Evolutionary conservation across 768 basidiomycete species (phyloP).

Genomic region (Psilocybe tampanensis): DNA sequence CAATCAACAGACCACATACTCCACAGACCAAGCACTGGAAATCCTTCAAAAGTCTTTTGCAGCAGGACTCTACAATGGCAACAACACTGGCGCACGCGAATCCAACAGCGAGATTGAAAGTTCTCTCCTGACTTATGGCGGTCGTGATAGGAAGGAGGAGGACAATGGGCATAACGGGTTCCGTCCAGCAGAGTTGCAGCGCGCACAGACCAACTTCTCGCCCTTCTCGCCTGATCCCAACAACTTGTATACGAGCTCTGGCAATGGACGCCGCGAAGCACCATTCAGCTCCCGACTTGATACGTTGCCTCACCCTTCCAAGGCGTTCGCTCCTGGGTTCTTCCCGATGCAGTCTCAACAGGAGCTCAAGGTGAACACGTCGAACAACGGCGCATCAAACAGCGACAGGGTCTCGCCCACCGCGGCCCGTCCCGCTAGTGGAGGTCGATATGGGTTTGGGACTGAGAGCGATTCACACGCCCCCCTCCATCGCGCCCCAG

Average conservation of each 20-base stretch:
- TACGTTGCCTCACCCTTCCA: constrained; percentile 47
- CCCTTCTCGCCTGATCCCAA: constrained; percentile 83
- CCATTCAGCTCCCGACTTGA: constrained; percentile 37
- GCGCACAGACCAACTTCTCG: constrained; percentile 54
- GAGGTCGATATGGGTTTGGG: constrained; percentile 50
- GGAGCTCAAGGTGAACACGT: constrained; percentile 38
- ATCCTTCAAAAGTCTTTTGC: constrained; percentile 58
- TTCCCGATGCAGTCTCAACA: constrained; percentile 34
- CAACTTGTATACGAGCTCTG: constrained; percentile 33
- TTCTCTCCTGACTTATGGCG: constrained; percentile 13
- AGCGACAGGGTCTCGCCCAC: constrained; percentile 44
- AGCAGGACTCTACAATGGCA: constrained; percentile 34
- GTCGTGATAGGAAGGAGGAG: constrained; percentile 17
- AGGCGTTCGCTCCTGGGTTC: constrained; percentile 55
- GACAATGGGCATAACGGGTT: constrained; percentile 16
- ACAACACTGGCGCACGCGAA: constrained; percentile 7
- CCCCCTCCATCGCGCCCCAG: constrained; percentile 41
- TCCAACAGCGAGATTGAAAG: constrained; percentile 20
- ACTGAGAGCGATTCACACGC: constrained; percentile 41
- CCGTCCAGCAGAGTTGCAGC: constrained; percentile 39
- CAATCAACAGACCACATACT: constrained; percentile 36
- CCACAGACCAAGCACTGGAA: constrained; percentile 64
- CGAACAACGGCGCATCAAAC: constrained; percentile 5
- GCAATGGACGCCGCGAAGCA: constrained; percentile 38
- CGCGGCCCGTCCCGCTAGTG: constrained; percentile 43